A percentile compares a stretch with the other conserved stretches of the same genome.
Evolutionary conservation across 352 stramenopile species (phyloP).

Genomic region (Pythium phragmitis): DNA sequence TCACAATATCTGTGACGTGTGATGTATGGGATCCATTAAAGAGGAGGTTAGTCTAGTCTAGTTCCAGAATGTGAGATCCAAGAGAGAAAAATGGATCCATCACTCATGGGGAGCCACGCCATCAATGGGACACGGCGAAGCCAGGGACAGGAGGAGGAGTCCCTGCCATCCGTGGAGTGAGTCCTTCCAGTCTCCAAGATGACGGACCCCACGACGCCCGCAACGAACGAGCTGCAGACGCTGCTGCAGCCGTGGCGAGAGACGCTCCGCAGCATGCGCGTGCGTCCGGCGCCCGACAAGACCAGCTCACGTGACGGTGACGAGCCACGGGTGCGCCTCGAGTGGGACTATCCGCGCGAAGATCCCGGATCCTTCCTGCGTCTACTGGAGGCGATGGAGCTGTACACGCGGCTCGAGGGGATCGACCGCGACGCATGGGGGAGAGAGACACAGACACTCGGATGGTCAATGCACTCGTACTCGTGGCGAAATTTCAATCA

Average conservation of each 20-base stretch:
- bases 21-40: too few species aligned
- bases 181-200: background rate
- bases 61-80: too few species aligned
- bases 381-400: background rate
- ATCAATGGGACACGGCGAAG: too few species aligned
- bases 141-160: too few species aligned
- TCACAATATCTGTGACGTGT: too few species aligned
- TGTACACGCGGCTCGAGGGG: background rate
- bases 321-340: background rate
- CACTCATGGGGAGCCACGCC: too few species aligned
- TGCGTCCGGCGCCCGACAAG: background rate
- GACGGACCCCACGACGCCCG: background rate
- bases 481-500: background rate
- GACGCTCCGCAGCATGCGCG: background rate
- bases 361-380: background rate
- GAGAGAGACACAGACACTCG: background rate
- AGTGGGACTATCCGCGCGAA: background rate
- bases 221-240: background rate
- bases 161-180: too few species aligned
- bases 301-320: background rate
- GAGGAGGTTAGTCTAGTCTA: too few species aligned
- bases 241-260: background rate
- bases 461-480: too few species aligned
- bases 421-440: background rate
- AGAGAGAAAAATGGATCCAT: too few species aligned